Evolutionary conservation across 1,284 basidiomycete species (phyloP).

Genomic region (Naganishia liquefaciens): DNA sequence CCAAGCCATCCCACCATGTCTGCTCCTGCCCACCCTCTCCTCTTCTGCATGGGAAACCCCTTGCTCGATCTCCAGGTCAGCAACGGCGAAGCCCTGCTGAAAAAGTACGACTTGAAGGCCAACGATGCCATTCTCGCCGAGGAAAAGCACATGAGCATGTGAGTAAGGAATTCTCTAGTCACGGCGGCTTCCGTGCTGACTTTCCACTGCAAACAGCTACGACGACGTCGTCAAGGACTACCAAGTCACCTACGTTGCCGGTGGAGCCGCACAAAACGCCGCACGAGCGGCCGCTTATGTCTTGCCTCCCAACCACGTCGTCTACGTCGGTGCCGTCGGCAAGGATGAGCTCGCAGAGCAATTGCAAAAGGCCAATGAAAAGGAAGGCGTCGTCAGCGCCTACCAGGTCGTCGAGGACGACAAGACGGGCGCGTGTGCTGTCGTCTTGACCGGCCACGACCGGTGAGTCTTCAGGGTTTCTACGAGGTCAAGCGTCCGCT

Average conservation of each 20-base stretch:
- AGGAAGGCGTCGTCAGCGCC: conserved; percentile 83
- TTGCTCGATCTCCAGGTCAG: conserved; percentile 85
- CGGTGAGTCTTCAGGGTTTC: too few relatives aligned
- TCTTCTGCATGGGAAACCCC: conserved; percentile 86
- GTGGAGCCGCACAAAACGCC: conserved; percentile 95
- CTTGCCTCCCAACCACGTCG: conserved; percentile 84
- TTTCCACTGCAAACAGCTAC: conserved; percentile 65
- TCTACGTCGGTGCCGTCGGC: conserved; percentile 93
- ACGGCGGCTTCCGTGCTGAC: neutral
- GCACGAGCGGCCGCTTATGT: conserved; percentile 93
- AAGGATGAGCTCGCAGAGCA: conserved; percentile 87
- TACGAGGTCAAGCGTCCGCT: too few relatives aligned
- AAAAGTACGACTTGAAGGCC: conserved; percentile 88
- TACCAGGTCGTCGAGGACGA: conserved; percentile 85
- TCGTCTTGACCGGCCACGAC: conserved; percentile 90
- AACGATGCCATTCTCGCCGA: conserved; percentile 97
- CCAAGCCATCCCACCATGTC: conserved; percentile 28
- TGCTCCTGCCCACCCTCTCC: conserved; percentile 39
- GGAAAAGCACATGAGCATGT: conserved; percentile 83
- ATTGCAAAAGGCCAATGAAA: conserved; percentile 86
- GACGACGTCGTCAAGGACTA: conserved; percentile 79
- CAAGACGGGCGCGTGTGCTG: conserved; percentile 95
- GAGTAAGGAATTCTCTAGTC: conserved; percentile 40
- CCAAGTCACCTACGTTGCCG: conserved; percentile 87
- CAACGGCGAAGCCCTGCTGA: conserved; percentile 77